Conservation (phyloP, 805 yeast genomes). For the Yarrowia sp. region DNA sequence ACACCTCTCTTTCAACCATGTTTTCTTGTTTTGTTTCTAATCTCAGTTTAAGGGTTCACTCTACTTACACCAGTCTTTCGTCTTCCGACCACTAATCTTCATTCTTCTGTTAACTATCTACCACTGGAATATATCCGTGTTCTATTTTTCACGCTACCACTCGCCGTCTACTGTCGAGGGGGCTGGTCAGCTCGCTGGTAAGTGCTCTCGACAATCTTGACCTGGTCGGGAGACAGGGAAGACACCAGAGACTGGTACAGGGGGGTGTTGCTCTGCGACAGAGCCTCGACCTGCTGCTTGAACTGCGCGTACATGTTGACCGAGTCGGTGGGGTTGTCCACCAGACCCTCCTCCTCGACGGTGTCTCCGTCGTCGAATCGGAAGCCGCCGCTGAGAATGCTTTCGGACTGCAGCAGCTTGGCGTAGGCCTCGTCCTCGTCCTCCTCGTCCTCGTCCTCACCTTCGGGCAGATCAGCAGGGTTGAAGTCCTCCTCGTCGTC, state of each 20-base stretch:
- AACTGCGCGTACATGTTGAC: slow-evolving; percentile 75
- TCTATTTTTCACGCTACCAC: slow-evolving; percentile 1
- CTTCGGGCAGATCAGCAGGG: slow-evolving; percentile 47
- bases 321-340: slow-evolving; percentile 78
- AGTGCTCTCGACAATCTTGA: slow-evolving; percentile 48
- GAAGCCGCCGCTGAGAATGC: slow-evolving; percentile 45
- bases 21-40: too few relatives aligned
- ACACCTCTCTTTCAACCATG: too few relatives aligned
- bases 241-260: slow-evolving; percentile 60
- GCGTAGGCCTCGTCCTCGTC: slow-evolving; percentile 51
- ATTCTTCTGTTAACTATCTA: slow-evolving; percentile 22
- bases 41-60: too few relatives aligned
- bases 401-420: slow-evolving; percentile 50
- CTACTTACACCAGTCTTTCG: not conserved
- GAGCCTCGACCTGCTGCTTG: slow-evolving; percentile 58
- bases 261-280: slow-evolving; percentile 58
- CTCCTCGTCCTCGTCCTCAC: slow-evolving; percentile 44
- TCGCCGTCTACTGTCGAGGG: slow-evolving; percentile 3
- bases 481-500: slow-evolving; percentile 46
- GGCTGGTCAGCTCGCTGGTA: slow-evolving; percentile 31
- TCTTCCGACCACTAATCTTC: not conserved
- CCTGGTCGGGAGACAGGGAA: slow-evolving; percentile 51
- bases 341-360: slow-evolving; percentile 79
- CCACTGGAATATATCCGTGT: not conserved
- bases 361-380: slow-evolving; percentile 70